Evolutionary conservation across 1,139 yeast genomes (phyloP), one percentile per base, ranked within the genome.

Genomic region (Eremothecium coryli): DNA sequence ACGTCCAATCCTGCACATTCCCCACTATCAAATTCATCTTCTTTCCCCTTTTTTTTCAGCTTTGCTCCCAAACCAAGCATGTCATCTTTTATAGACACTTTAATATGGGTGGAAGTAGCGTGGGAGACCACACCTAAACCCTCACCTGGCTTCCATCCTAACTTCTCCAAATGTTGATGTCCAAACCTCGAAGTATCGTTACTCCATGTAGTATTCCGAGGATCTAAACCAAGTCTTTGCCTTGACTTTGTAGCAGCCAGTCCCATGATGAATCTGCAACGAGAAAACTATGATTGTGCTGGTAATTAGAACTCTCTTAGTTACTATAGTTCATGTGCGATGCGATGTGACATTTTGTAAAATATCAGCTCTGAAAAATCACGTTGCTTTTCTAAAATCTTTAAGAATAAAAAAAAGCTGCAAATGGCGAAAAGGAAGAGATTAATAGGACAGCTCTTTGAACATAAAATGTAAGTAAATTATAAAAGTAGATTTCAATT

Each of bases 141-240:
- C 43, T 68, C 63, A 9, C 98, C 98, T 2, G 94, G 93, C 36
- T 66, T 68, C 98, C 98, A 90, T 9, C 98, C 98, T 56, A 78
- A 65, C 48, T 74, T 77, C 42, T 76, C 75, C 38, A 90, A 58
- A 56, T 86, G 86, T 50, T 80, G 75, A 56, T 82, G 95, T 1
- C 98, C 98, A 53, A 90, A 90, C 39, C 95, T 64, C 6, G 68
- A 65, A 0, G 82, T 80, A 49, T 90, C 76, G 54, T 86, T 85
- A 22, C 96, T 82, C 99, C 99, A 90, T 45, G 76, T 73, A 3
- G 95, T 86, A 52, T 90, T 90, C 50, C 97, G 68, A 12, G 98
- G 99, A 61, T 90, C 99, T 31, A 70, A 62, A 11, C 97, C 96
- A 58, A 88, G 82, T 51, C 93, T 72, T 50, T 84, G 94, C 52